A percentile compares a stretch with the other conserved stretches of the same genome.
phyloP scores from a whole-genome alignment of 2,329 filamentous ascomycete species.

The Phyllosticta citrichinensis region DNA sequence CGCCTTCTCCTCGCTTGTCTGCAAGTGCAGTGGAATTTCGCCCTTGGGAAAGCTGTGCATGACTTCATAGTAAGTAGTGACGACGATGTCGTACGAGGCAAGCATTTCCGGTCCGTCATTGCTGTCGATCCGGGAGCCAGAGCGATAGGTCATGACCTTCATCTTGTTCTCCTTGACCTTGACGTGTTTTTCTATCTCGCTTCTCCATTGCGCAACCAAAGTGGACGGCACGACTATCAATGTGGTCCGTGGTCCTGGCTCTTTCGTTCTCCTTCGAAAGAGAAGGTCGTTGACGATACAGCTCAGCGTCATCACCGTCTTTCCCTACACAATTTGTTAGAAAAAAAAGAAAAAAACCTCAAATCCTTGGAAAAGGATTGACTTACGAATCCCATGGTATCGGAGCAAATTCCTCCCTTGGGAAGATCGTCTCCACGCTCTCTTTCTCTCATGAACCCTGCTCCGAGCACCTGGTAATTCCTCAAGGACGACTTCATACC shows the following conservation, averaged over 20 bases:
- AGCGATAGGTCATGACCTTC: constrained; percentile 19
- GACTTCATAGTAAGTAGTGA: constrained; percentile 36
- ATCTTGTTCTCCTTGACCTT: constrained; percentile 8
- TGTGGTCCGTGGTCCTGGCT: constrained; percentile 21
- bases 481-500: constrained; percentile 40
- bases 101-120: constrained; percentile 14
- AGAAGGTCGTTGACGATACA: constrained; percentile 30
- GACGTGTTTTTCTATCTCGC: constrained; percentile 24
- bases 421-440: constrained; percentile 34
- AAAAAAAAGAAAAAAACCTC: background rate
- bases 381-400: constrained; percentile 27
- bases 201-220: constrained; percentile 32
- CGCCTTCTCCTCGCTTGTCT: constrained; percentile 30
- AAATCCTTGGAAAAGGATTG: background rate
- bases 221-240: constrained; percentile 33
- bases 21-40: constrained; percentile 25
- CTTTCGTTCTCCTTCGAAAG: constrained; percentile 7
- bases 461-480: constrained; percentile 42
- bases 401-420: constrained; percentile 32
- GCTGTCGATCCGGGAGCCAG: constrained; percentile 18
- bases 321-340: constrained; percentile 12
- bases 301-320: constrained; percentile 18
- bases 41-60: constrained; percentile 33
- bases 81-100: constrained; percentile 20
- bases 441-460: constrained; percentile 44